Evolutionary conservation across 768 basidiomycete genomes (phyloP), one percentile per base, ranked within the genome.

Genomic region (Leccinum fibrillosum): DNA sequence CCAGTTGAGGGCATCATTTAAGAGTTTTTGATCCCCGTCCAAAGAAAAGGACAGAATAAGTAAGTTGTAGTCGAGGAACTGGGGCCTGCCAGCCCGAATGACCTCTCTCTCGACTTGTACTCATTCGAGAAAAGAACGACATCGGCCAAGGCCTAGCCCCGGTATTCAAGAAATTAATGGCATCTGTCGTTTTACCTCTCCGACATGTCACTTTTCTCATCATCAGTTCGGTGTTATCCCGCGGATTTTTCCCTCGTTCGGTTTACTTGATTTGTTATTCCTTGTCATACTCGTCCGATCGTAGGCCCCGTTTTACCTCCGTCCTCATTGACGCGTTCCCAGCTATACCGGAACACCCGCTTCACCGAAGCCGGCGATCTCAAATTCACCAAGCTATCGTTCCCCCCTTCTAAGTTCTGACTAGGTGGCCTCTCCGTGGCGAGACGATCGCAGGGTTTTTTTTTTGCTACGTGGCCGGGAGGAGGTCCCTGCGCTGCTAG

Each of bases 1-100:
- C 35, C 17, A 45, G 52, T 28, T 25, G 37, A 4, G 37, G 30
- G 17, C 28, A 44, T 58, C 19, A 49, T 49, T 52, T 45, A 42
- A 52, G 28, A 53, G 2, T 25, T 51, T 58, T 51, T 67, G 66
- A 69, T 67, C 66, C 65, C 66, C 66, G 66, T 67, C 62, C 57
- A 19, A 17, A 21, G 23, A 48, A 8, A 42, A 9, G 23, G 42
- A 44, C 42, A 12, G 11, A 44, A 44, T 19, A 12, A 44, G 42
- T 21, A 44, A 44, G 42, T 23, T 35, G 54, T 45, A 51, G 30
- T 50, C 56, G 61, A 64, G 60, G 60, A 42, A 55, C 60, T 44
- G 53, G 52, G 47, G 35, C 28, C 23, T 52, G 45, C 60, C 44
- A 32, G 21, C 19, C 50, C 30, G 23, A 19, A 60, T 42, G 9